Evolutionary conservation across 1,284 basidiomycete genomes (phyloP), one percentile per base, ranked within the genome.

Genomic region (Neonothopanus nambi): DNA sequence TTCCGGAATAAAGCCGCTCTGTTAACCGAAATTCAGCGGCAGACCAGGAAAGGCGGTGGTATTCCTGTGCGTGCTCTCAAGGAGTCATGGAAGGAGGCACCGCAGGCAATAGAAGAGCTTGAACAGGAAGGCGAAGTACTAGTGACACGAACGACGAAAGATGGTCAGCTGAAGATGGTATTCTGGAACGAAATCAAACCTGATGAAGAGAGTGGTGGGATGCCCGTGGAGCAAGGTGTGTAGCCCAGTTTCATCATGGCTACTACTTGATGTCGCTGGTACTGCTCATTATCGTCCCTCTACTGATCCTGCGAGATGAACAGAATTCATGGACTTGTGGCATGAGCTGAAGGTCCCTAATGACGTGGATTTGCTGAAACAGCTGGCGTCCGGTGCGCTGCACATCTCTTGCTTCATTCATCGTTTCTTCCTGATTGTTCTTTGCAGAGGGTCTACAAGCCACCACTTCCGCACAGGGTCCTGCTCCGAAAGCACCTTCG

Each of bases 131-230:
- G 93, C 0, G 86, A 95, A 56, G 90, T 95, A 0, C 76, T 94
- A 45, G 90, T 94, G 9, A 92, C 91, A 24, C 77, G 93, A 28
- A 92, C 92, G 0, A 75, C 82, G 50, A 92, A 91, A 61, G 93
- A 94, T 60, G 90, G 89, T 0, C 86, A 91, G 62, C 74, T 91
- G 67, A 82, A 88, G 57, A 90, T 91, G 81, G 93, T 95, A 0
- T 95, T 94, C 64, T 93, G 89, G 85, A 95, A 96, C 63, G 92
- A 94, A 66, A 80, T 95, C 42, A 89, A 89, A 60, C 82, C 85
- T 0, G 80, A 79, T 21, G 86, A 91, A 59, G 84, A 85, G 56
- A 78, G 69, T 51, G 90, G 84, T 5, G 87, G 84, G 3, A 78
- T 77, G 64, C 68, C 73, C 17, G 84, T 95, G 8, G 93, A 95